These are phyloP conservation scores for Hypomontagnella submonticulosa DNA, from an alignment of 495 filamentous ascomycete genomes.

Conservation along the genomic window DNA sequence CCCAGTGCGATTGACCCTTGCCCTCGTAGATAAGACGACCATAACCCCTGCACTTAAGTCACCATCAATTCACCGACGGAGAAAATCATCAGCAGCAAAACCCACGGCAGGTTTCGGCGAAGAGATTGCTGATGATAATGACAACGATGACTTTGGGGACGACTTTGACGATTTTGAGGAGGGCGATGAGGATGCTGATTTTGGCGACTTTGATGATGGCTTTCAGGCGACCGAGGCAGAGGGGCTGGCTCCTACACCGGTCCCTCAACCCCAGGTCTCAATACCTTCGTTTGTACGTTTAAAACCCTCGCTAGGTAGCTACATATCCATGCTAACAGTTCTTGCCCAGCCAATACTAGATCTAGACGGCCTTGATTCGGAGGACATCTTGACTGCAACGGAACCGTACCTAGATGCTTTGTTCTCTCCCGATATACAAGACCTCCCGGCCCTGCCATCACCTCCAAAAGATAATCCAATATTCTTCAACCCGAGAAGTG, in stretches of 20 bases:
- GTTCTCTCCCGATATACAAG: conserved; percentile 65
- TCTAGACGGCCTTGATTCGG: conserved; percentile 68
- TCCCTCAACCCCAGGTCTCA: conserved; percentile 62
- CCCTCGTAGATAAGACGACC: conserved; percentile 53
- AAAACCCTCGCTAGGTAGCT: conserved; percentile 47
- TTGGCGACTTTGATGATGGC: conserved; percentile 91
- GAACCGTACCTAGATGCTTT: conserved; percentile 66
- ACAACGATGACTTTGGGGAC: conserved; percentile 75
- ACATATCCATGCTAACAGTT: conserved; percentile 49
- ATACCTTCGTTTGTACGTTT: conserved; percentile 59
- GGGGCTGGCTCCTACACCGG: conserved; percentile 55
- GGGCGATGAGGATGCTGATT: conserved; percentile 77
- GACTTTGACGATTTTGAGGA: conserved; percentile 98
- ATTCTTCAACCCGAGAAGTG: conserved; percentile 76
- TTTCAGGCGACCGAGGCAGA: conserved; percentile 73
- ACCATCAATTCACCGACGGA: conserved; percentile 42
- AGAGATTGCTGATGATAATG: conserved; percentile 55
- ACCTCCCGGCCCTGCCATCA: conserved; percentile 59
- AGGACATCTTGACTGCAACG: conserved; percentile 62
- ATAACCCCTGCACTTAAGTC: conserved; percentile 49
- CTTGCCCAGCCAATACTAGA: conserved; percentile 72
- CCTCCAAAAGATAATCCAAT: conserved; percentile 64
- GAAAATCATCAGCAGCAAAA: conserved; percentile 56
- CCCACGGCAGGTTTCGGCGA: conserved; percentile 48
- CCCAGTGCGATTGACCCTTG: conserved; percentile 50